Conservation (phyloP, 1,284 basidiomycete genomes). For the Leccinum subspadiceum region DNA sequence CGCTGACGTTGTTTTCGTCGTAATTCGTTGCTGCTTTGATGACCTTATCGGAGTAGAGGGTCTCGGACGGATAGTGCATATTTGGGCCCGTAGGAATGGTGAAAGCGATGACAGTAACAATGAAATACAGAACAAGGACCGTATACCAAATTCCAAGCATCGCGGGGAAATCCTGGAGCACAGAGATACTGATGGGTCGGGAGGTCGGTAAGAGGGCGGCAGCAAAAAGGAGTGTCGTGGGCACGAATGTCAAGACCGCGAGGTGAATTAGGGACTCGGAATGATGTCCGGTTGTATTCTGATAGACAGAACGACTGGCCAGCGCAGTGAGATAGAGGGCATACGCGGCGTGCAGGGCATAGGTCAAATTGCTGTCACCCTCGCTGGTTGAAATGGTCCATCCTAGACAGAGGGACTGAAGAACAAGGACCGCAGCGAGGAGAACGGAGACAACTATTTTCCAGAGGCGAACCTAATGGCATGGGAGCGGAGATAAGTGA, state of each 20-base stretch:
- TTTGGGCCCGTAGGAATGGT: constrained; percentile 71
- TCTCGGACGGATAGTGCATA: constrained; percentile 67
- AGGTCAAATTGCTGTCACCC: constrained; percentile 36
- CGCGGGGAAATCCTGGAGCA: constrained; percentile 9
- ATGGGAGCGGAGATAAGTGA: constrained; percentile 6
- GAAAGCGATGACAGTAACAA: constrained; percentile 42
- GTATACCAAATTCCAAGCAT: constrained; percentile 21
- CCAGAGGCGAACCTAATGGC: constrained; percentile 50
- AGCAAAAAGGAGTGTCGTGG: constrained; percentile 48
- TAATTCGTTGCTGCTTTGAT: constrained; percentile 53
- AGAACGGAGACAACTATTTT: constrained; percentile 52
- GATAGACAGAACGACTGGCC: constrained; percentile 51
- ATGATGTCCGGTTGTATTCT: constrained; percentile 51
- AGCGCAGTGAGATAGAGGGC: constrained; percentile 62
- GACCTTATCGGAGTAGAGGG: constrained; percentile 74
- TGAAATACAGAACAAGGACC: constrained; percentile 32
- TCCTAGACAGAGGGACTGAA: constrained; percentile 55
- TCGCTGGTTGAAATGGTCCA: constrained; percentile 46
- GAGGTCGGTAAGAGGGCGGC: constrained; percentile 55
- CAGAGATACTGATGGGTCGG: constrained; percentile 13
- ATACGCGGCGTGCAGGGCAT: constrained; percentile 52
- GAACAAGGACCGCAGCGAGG: constrained; percentile 43
- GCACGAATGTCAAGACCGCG: constrained; percentile 53
- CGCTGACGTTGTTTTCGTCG: constrained; percentile 66
- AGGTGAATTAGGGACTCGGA: constrained; percentile 67